Evolutionary conservation across 805 yeast species (phyloP).

Genomic region (Candida maris): DNA sequence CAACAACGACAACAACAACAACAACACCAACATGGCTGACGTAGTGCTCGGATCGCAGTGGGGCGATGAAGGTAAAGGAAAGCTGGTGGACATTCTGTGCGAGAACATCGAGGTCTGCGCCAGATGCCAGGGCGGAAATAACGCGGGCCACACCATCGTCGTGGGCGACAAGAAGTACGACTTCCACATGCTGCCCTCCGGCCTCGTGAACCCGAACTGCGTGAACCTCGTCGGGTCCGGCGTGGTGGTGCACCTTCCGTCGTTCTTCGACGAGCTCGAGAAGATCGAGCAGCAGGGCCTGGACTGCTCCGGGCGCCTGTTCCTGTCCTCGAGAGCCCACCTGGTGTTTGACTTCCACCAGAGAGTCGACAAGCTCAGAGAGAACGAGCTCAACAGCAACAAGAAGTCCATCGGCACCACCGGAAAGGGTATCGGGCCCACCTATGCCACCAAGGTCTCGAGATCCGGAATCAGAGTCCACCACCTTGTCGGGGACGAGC

Average conservation of each 20-base stretch:
- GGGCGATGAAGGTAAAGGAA: constrained; percentile 99
- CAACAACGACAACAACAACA: no score
- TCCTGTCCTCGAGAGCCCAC: constrained; percentile 91
- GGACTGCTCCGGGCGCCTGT: constrained; percentile 68
- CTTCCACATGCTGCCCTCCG: constrained; percentile 98
- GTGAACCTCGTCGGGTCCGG: constrained; percentile 90
- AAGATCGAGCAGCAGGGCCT: constrained; percentile 81
- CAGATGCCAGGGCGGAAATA: constrained; percentile 98
- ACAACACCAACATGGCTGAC: constrained; percentile 72
- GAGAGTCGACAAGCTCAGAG: constrained; percentile 92
- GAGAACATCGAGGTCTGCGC: constrained; percentile 96
- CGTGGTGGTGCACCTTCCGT: constrained; percentile 93
- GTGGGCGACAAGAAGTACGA: constrained; percentile 86
- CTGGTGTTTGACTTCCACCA: constrained; percentile 98
- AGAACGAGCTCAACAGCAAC: constrained; percentile 76
- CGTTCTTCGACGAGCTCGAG: constrained; percentile 83
- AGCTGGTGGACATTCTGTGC: constrained; percentile 90
- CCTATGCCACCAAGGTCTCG: constrained; percentile 94
- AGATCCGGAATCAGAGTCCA: constrained; percentile 97
- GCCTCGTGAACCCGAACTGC: constrained; percentile 93
- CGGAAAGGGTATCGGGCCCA: constrained; percentile 98
- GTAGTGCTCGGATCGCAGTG: constrained; percentile 98
- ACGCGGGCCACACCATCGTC: constrained; percentile 98
- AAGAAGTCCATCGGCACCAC: constrained; percentile 95
- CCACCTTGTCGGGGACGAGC: constrained; percentile 86